Percentiles rank a stretch among this genome's conserved stretches.
Evolutionary conservation across 768 basidiomycete species (phyloP).

Genomic region (Pleurotus ostreatus): DNA sequence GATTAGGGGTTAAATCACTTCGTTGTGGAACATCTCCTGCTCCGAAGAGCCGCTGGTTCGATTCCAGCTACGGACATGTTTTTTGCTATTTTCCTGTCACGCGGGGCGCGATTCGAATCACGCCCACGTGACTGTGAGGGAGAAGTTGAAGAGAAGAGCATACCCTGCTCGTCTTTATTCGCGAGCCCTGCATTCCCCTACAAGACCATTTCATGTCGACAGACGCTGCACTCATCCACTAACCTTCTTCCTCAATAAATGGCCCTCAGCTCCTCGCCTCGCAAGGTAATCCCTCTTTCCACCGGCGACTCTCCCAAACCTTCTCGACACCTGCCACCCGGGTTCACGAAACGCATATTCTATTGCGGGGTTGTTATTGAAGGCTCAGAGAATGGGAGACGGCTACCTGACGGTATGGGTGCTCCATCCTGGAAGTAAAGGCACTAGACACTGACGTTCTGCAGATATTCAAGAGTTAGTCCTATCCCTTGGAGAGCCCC

Average conservation of each 20-base stretch:
- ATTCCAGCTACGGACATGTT: constrained; percentile 14
- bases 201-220: constrained; percentile 4
- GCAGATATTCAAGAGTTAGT: constrained; percentile 78
- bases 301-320: constrained; percentile 57
- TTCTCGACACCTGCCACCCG: constrained; percentile 30
- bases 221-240: constrained; percentile 7
- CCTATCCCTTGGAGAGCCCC: constrained; percentile 67
- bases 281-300: constrained; percentile 72
- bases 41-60: constrained; percentile 15
- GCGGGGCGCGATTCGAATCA: neutral
- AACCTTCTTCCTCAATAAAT: constrained; percentile 27
- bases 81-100: neutral
- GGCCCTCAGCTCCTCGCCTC: constrained; percentile 66
- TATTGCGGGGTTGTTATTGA: constrained; percentile 90
- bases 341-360: constrained; percentile 76
- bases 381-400: constrained; percentile 65
- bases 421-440: neutral
- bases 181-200: neutral
- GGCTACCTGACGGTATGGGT: constrained; percentile 60
- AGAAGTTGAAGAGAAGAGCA: neutral
- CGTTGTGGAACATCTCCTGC: constrained; percentile 10
- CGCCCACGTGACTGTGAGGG: neutral
- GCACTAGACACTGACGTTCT: neutral
- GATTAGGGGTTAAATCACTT: constrained; percentile 17
- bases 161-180: neutral